Base-by-base conservation (phyloP, 179 eudicot species). In the Dionaea muscipula region DNA sequence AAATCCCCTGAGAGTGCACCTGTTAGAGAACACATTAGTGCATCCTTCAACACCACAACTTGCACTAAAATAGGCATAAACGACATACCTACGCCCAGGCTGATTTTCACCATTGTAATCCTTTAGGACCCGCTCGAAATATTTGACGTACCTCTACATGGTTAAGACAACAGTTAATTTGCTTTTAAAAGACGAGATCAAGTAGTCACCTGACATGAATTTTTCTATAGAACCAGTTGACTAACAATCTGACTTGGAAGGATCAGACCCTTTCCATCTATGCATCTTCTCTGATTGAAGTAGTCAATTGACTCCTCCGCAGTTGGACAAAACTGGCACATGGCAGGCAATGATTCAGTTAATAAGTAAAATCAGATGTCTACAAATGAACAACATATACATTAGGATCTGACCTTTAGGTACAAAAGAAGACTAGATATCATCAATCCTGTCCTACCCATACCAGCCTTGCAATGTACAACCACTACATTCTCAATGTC, bases 181-280 rank as follows among this genome's bases (percentile, higher is more conserved):
- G 37, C 45, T 47, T 19, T 44, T 38, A 56, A 51, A 28, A 35
- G 25, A 31, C 24, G 56, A 26, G 73, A 47, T 20, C 53, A 25
- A 44, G 12, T 10, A 15, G 18, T 23, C 21, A 21, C 26, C 21
- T 23, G 24, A 36, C 37, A 56, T 49, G 43, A 22, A 44, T 41
- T n/a, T 22, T 21, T 35, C 13, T n/a, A 51, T 61, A 37, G 31
- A 52, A 58, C 24, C 44, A 69, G 51, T 47, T 47, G 51, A 85
- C 95, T 81, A 28, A 93, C 99, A 75, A 93, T 93, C 66, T 93
- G 96, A 65, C 99, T 93, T 3, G 99, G 99, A 67, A 69, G 87
- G 46, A 83, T 81, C 65, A 93, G 96, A 38, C 95, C 99, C 79
- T 83, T 93, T 48, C 84, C 95, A 65, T 93, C 99, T n/a, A 79